Evolutionary conservation across 768 basidiomycete genomes (phyloP), one percentile per base, ranked within the genome.

Genomic region (Boletus patriciae): DNA sequence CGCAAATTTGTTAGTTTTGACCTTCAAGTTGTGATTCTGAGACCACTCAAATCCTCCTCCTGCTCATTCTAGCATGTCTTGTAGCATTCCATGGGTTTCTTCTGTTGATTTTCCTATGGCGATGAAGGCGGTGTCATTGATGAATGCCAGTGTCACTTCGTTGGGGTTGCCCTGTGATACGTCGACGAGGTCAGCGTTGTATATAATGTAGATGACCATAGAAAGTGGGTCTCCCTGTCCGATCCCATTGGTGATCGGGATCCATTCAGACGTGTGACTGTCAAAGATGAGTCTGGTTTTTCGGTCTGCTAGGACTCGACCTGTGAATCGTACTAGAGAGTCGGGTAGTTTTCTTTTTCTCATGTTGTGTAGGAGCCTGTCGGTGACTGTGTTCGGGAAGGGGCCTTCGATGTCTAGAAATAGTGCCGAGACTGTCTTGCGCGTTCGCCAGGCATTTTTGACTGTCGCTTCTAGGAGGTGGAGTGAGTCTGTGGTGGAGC

Each of bases 181-280:
- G 0, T 65, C 38, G 0, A 65, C 18, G 0, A 73, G 55, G 47
- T 63, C 54, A 0, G 73, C 10, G 45, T 75, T 76, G 61, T 71
- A 75, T 12, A 74, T 65, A 5, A 68, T 59, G 50, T 72, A 74
- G 0, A 70, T 47, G 0, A 74, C 54, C 43, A 68, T 68, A 0
- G 72, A 72, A 2, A 68, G 51, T 0, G 73, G 73, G 55, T 71
- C 66, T 0, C 76, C 76, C 54, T 77, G 73, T 2, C 70, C 68
- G 0, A 74, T 69, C 0, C 75, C 67, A 10, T 68, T 68, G 0
- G 18, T 58, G 5, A 62, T 52, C 0, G 56, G 49, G 0, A 57
- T 48, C 52, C 62, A 64, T 0, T 63, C 52, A 0, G 67, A 72
- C 0, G 18, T 12, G 40, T 50, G 66, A 9, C 66, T 58, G 9